These are phyloP conservation scores for Clavispora santaluciae DNA, from an alignment of 805 yeast genomes.

Conservation along the genomic window DNA sequence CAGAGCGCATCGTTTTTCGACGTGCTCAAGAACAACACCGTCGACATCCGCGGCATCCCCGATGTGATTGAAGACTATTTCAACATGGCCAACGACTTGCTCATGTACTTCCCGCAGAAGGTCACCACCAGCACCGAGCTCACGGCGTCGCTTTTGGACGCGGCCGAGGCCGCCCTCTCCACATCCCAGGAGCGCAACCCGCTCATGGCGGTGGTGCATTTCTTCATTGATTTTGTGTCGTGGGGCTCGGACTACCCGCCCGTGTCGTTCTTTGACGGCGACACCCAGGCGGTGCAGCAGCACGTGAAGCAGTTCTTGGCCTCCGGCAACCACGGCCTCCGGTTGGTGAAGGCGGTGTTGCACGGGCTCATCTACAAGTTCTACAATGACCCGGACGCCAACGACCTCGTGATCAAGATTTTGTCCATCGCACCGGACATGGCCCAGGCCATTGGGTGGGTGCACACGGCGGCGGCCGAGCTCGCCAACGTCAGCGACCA, in stretches of 20 bases:
- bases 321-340: conserved; percentile 48
- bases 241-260: conserved; percentile 87
- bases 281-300: conserved; percentile 45
- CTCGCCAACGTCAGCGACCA: conserved; percentile 65
- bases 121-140: conserved; percentile 43
- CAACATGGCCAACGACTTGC: conserved; percentile 69
- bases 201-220: conserved; percentile 64
- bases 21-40: conserved; percentile 22
- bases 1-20: conserved; percentile 59
- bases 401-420: conserved; percentile 64
- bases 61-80: conserved; percentile 85
- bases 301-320: conserved; percentile 45
- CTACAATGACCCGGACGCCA: conserved; percentile 71
- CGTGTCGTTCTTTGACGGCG: conserved; percentile 51
- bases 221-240: conserved; percentile 71
- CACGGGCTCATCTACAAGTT: conserved; percentile 68
- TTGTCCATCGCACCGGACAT: conserved; percentile 47
- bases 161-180: conserved; percentile 49
- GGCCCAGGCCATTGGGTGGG: conserved; percentile 51
- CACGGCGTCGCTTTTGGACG: conserved; percentile 49
- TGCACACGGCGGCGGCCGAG: conserved; percentile 47
- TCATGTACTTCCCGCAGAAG: conserved; percentile 66
- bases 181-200: conserved; percentile 66
- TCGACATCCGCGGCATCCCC: conserved; percentile 40
- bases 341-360: conserved; percentile 49